phyloP scores from a whole-genome alignment of 1,284 basidiomycete species.

The Cryptococcus sp. region DNA sequence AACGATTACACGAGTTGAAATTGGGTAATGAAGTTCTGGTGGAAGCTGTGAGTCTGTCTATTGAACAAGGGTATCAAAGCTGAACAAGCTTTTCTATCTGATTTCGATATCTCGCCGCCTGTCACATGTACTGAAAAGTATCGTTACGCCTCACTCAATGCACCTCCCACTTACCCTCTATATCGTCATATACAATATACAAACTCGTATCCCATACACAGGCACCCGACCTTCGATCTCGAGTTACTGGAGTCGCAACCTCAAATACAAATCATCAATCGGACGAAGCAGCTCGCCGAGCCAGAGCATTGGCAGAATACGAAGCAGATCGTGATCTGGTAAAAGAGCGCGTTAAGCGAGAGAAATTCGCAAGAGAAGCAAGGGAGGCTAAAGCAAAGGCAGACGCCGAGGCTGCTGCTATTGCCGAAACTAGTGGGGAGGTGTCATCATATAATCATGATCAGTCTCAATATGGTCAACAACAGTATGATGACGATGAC shows the following conservation, averaged over 20 bases:
- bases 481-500: no score
- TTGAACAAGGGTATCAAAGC: no score
- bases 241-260: slow-evolving; percentile 6
- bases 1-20: slow-evolving; percentile 32
- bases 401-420: slow-evolving; percentile 6
- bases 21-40: slow-evolving; percentile 29
- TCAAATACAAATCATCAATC: slow-evolving; percentile 12
- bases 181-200: no score
- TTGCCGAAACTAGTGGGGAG: slow-evolving; percentile 8
- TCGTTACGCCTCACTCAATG: no score
- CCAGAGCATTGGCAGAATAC: slow-evolving; percentile 29
- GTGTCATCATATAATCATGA: neutral
- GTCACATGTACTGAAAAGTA: no score
- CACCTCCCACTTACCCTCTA: no score
- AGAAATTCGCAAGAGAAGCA: slow-evolving; percentile 22
- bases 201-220: slow-evolving; percentile 9
- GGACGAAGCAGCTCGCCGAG: slow-evolving; percentile 33
- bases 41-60: slow-evolving; percentile 29
- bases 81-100: neutral
- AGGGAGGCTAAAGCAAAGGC: slow-evolving; percentile 9
- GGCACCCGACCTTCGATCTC: slow-evolving; percentile 20
- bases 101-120: neutral
- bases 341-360: slow-evolving; percentile 28
- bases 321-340: slow-evolving; percentile 41
- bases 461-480: no score